A percentile compares a stretch with the other conserved stretches of the same genome.
phyloP scores from a whole-genome alignment of 257 asterid genomes.

The Hygrophila difformis region DNA sequence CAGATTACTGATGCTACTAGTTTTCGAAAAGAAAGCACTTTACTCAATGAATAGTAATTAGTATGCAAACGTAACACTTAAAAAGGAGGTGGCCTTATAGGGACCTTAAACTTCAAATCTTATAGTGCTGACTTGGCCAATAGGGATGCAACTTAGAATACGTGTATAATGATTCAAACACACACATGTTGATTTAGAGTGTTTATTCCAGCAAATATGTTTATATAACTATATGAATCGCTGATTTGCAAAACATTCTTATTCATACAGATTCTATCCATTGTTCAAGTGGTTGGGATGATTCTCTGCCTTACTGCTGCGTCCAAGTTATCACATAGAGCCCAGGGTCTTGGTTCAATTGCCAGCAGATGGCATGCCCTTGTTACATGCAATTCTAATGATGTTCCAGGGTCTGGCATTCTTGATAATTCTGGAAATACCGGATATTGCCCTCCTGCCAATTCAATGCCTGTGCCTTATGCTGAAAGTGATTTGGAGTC shows the following conservation, averaged over 20 bases:
- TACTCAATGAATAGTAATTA: no score
- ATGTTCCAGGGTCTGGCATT: conserved; percentile 29
- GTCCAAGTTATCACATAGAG: conserved; percentile 85
- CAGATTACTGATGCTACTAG: no score
- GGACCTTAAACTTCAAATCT: no score
- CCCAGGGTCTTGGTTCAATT: conserved; percentile 69
- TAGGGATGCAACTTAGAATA: no score
- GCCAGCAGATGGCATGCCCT: conserved; percentile 91
- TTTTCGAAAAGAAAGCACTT: no score
- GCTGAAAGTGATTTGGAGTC: conserved; percentile 86
- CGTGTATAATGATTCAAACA: no score
- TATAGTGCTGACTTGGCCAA: no score
- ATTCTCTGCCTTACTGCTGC: conserved; percentile 73
- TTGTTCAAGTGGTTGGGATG: conserved; percentile 65
- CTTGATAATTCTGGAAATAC: conserved; percentile 31
- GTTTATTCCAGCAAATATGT: not conserved
- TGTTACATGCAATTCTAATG: conserved; percentile 53
- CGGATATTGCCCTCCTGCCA: conserved; percentile 21
- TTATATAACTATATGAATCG: not conserved
- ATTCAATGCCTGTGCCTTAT: conserved; percentile 28
- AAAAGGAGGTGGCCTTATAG: no score
- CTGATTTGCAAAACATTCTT: conserved; percentile 6
- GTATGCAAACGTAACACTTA: no score
- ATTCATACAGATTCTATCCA: conserved; percentile 48
- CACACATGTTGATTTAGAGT: not conserved